Evolutionary conservation across 139 green algal species (phyloP).

Genomic region (Asterochloris sp.): DNA sequence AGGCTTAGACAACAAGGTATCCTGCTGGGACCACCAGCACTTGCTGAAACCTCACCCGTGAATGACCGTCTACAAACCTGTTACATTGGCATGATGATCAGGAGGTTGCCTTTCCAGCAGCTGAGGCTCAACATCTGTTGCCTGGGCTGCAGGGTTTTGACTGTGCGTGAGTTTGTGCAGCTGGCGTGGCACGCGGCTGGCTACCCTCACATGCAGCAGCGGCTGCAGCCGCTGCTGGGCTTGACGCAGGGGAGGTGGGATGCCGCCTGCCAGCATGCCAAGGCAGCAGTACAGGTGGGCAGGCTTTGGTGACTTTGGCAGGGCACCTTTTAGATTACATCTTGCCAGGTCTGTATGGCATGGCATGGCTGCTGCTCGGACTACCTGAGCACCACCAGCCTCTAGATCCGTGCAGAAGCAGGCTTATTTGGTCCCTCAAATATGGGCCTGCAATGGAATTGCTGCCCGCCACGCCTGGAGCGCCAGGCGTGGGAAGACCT

Average conservation of each 20-base stretch:
- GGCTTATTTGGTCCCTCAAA: no score
- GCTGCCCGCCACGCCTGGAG: no score
- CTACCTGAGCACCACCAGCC: no score
- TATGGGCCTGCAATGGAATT: no score
- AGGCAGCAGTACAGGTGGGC: slow-evolving; percentile 31
- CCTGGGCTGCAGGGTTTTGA: slow-evolving; percentile 25
- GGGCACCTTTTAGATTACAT: no score
- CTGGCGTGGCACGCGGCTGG: slow-evolving; percentile 22
- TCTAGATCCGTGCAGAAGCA: no score
- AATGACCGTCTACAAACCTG: neutral
- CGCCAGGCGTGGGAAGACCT: no score
- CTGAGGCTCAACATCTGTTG: neutral
- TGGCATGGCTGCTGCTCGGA: no score
- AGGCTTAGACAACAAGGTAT: no score
- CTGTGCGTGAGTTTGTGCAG: slow-evolving; percentile 32
- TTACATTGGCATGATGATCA: neutral
- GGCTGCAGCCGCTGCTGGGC: slow-evolving; percentile 40
- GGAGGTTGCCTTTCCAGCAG: neutral
- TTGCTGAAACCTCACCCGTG: neutral
- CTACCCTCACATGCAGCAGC: slow-evolving; percentile 34
- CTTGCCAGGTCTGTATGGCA: no score
- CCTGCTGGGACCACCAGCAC: no score
- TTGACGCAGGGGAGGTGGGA: slow-evolving; percentile 42
- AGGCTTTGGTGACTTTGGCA: no score
- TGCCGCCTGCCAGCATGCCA: slow-evolving; percentile 33